These are phyloP conservation scores for Aureobasidium leucospermi DNA, from an alignment of 2,329 filamentous ascomycete species.

Conservation along the genomic window DNA sequence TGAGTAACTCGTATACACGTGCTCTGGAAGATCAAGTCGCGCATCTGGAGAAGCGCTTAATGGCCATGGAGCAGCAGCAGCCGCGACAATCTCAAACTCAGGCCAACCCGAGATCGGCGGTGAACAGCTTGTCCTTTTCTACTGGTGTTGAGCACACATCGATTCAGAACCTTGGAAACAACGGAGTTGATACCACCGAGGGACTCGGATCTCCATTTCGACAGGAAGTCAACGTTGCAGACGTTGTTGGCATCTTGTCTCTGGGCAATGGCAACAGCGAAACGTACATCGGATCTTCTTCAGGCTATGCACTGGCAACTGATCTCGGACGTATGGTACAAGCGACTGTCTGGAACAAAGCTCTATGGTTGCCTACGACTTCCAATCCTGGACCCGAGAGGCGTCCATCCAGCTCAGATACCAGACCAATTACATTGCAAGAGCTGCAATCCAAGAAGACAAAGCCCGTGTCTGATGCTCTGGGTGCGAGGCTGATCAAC, in stretches of 20 bases:
- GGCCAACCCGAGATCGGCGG: not conserved
- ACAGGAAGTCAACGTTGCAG: not conserved
- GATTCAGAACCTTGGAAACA: not conserved
- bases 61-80: not conserved
- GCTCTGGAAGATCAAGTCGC: not conserved
- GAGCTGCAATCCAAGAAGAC: not conserved
- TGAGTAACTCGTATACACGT: not conserved
- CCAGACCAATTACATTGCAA: not conserved
- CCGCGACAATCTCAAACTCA: not conserved
- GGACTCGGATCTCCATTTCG: not conserved
- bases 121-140: not conserved
- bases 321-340: not conserved
- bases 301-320: not conserved
- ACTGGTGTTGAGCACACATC: not conserved
- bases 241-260: not conserved
- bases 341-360: slow-evolving; percentile 5
- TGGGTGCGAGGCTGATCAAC: not conserved
- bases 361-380: not conserved
- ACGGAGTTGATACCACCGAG: not conserved
- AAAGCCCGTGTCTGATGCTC: not conserved
- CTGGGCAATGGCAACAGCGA: not conserved
- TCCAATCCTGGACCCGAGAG: not conserved
- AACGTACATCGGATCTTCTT: not conserved
- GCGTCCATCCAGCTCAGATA: not conserved
- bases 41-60: not conserved